Evolutionary conservation across 2,329 filamentous ascomycete genomes (phyloP), one percentile per base, ranked within the genome.

Genomic region (Pseudocercospora pini-densiflorae): DNA sequence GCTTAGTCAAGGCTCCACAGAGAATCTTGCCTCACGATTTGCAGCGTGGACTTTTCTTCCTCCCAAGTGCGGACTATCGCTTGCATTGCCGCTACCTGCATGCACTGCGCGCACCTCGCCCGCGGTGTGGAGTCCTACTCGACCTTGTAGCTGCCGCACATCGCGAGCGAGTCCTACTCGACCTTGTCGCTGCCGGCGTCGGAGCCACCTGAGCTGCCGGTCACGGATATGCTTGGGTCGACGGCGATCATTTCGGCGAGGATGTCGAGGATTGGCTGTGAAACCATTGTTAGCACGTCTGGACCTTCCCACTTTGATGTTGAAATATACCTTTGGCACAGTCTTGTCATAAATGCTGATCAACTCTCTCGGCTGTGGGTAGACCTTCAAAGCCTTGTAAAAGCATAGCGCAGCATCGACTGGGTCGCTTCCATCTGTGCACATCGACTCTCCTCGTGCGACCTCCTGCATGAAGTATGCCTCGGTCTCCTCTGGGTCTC

Each of bases 271-370:
- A 98, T 92, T 69, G 94, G 89, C 91, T 95, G 71, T 40, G 10
- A 21, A 63, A 63, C 19, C 47, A 59, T 72, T 45, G 61, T 73
- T 61, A 74, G 71, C 31, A 54, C 5, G 14, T 29, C 2, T 6
- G 4, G 45, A 24, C 5, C 29, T n/a, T 53, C 19, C 12, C 24
- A 12, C n/a, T 21, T 19, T 24, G 8, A 21, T n/a, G 6, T 9
- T 21, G 29, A 23, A 14, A 64, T 79, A 67, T 81, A 93, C 94
- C 91, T 97, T 97, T 74, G 94, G 91, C 54, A 98, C 94, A 33
- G 95, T 98, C 88, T 97, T 97, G 81, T 99, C 95, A 82, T 99
- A 99, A 81, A 99, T 97, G 76, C 88, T 88, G 79, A 99, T 97
- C 75, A 99, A 85, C 77, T 98, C 95, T 75, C 90, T 88, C 12